These are phyloP conservation scores for Apophysomyces ossiformis DNA, from an alignment of 371 early-diverging fungal genomes.

Conservation along the genomic window DNA sequence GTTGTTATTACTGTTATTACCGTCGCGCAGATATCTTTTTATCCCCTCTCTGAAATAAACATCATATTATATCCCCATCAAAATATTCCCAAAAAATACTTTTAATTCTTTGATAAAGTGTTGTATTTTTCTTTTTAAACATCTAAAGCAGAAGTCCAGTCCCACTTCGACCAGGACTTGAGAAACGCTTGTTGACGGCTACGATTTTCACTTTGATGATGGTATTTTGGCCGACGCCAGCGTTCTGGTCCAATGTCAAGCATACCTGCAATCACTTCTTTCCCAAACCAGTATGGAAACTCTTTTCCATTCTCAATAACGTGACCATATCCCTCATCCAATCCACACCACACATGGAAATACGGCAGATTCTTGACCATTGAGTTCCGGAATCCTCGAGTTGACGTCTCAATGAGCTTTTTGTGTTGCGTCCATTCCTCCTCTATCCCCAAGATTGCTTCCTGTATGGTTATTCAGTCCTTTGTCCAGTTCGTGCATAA, in stretches of 20 bases:
- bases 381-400: conserved; percentile 72
- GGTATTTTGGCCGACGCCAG: conserved; percentile 73
- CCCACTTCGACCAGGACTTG: conserved; percentile 76
- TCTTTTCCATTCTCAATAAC: conserved; percentile 87
- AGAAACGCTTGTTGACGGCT: conserved; percentile 68
- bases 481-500: neutral
- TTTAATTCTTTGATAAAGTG: conserved; percentile 6
- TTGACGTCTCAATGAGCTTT: conserved; percentile 83
- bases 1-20: too few relatives aligned
- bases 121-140: neutral
- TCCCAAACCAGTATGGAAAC: conserved; percentile 88
- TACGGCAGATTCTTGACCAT: conserved; percentile 84
- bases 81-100: neutral
- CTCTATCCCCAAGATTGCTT: conserved; percentile 74
- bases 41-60: neutral
- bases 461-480: conserved; percentile 38
- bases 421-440: conserved; percentile 95
- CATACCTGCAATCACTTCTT: conserved; percentile 81
- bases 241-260: conserved; percentile 77
- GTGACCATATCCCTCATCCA: conserved; percentile 90
- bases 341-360: conserved; percentile 96
- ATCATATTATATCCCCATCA: too few relatives aligned
- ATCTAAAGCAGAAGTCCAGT: conserved; percentile 77
- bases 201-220: conserved; percentile 60
- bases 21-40: too few relatives aligned